Conservation (phyloP, 345 rosid genomes). For the Stellera chamaejasme region DNA sequence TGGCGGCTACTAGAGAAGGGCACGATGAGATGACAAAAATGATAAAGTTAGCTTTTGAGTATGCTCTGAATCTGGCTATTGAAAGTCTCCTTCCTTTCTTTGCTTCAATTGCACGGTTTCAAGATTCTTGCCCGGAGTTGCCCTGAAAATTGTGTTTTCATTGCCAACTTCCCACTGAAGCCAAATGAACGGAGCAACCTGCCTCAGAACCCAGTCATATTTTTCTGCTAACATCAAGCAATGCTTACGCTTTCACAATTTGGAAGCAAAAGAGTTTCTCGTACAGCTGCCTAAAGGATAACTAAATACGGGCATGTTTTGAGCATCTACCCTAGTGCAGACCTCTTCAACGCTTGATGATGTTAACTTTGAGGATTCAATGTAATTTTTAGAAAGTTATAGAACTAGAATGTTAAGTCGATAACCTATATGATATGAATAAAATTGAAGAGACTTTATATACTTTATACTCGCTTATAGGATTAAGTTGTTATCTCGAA, state of each 20-base stretch:
- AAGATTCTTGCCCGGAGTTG: constrained; percentile 17
- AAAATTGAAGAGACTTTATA: no score
- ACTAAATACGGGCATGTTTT: constrained; percentile 14
- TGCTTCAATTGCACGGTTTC: constrained; percentile 29
- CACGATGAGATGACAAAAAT: constrained; percentile 41
- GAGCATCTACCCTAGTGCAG: no score
- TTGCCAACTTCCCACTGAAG: constrained; percentile 51
- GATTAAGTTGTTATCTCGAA: no score
- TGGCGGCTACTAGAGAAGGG: constrained; percentile 30
- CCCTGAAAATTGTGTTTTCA: constrained; percentile 26
- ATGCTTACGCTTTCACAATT: constrained; percentile 66
- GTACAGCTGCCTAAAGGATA: constrained; percentile 44
- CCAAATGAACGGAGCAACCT: constrained; percentile 83
- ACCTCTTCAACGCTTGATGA: no score
- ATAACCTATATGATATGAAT: no score
- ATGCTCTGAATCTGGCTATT: constrained; percentile 21
- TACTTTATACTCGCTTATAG: no score
- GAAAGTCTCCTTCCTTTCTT: constrained; percentile 19
- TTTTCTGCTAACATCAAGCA: constrained; percentile 88
- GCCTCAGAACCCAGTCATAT: constrained; percentile 76
- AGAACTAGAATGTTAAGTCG: no score
- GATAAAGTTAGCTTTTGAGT: constrained; percentile 42
- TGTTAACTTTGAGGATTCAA: no score
- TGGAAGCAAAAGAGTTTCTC: constrained; percentile 85
- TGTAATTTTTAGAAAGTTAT: no score